phyloP scores from a whole-genome alignment of 2,329 filamentous ascomycete species.

The Sporothrix inflata region DNA sequence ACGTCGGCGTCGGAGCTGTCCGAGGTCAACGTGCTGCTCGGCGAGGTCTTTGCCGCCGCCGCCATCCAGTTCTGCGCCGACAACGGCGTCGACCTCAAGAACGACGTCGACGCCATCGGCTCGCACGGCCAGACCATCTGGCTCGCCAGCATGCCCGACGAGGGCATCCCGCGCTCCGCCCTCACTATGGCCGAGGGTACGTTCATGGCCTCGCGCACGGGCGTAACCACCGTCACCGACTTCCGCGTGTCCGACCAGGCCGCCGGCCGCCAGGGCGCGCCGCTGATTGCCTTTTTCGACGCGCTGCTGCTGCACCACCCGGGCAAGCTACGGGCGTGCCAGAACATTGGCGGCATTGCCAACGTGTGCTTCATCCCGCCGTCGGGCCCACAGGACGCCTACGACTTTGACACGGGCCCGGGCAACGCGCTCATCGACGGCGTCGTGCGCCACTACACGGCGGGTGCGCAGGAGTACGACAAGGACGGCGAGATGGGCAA shows the following conservation, averaged over 20 bases:
- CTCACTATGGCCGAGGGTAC: slow-evolving; percentile 62
- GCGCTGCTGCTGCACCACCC: slow-evolving; percentile 59
- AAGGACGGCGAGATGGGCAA: slow-evolving; percentile 55
- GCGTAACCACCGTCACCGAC: slow-evolving; percentile 62
- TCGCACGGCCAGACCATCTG: slow-evolving; percentile 64
- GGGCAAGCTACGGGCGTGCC: slow-evolving; percentile 59
- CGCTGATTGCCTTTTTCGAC: slow-evolving; percentile 62
- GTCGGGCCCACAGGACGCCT: slow-evolving; percentile 45
- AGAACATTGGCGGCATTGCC: slow-evolving; percentile 65
- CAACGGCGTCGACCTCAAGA: slow-evolving; percentile 47
- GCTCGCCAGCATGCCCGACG: slow-evolving; percentile 57
- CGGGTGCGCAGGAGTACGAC: slow-evolving; percentile 55
- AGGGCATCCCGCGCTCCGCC: slow-evolving; percentile 50
- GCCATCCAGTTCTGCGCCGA: slow-evolving; percentile 54
- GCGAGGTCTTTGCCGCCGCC: slow-evolving; percentile 58
- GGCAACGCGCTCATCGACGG: slow-evolving; percentile 62
- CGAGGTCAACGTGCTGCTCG: slow-evolving; percentile 60
- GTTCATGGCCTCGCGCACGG: slow-evolving; percentile 57
- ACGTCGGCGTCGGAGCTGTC: slow-evolving; percentile 58
- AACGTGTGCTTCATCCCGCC: slow-evolving; percentile 64
- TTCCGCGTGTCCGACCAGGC: slow-evolving; percentile 61
- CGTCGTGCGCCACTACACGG: slow-evolving; percentile 57
- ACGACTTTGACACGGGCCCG: slow-evolving; percentile 60
- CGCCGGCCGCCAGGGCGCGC: slow-evolving; percentile 58
- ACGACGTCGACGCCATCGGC: slow-evolving; percentile 57